Percentiles rank a stretch among this genome's conserved stretches.
Evolutionary conservation across 2,329 filamentous ascomycete genomes (phyloP).

Genomic region (Xylaria sp.): DNA sequence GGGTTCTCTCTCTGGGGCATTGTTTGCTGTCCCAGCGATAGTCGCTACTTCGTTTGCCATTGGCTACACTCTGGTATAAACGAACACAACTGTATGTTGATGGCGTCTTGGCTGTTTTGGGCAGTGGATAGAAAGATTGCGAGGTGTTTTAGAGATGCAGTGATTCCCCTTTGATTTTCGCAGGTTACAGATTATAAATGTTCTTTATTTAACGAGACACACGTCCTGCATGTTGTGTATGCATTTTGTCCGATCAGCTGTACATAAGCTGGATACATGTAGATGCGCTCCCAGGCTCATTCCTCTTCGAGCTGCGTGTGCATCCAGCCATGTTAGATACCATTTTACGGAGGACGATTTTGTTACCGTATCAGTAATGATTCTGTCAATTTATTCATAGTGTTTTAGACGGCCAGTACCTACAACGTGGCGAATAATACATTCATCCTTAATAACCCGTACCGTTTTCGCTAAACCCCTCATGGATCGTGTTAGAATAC

Average conservation of each 20-base stretch:
- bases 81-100: background rate
- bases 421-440: too few relatives aligned
- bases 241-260: conserved; percentile 22
- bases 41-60: conserved; percentile 28
- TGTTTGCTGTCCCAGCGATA: conserved; percentile 27
- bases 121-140: conserved; percentile 23
- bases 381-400: background rate
- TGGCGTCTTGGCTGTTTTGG: conserved; percentile 22
- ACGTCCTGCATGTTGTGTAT: conserved; percentile 25
- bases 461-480: too few relatives aligned
- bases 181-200: conserved; percentile 18
- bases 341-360: background rate
- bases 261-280: conserved; percentile 26
- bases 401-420: too few relatives aligned
- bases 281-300: conserved; percentile 7
- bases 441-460: too few relatives aligned
- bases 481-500: too few relatives aligned
- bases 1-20: conserved; percentile 12
- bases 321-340: conserved; percentile 7
- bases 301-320: conserved; percentile 1
- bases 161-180: conserved; percentile 28
- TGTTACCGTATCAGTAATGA: background rate
- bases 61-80: conserved; percentile 26
- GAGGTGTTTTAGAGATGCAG: conserved; percentile 26
- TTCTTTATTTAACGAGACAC: conserved; percentile 20